A percentile compares a stretch with the other conserved stretches of the same genome.
Evolutionary conservation across 768 basidiomycete species (phyloP).

Genomic region (Macrolepiota albuminosa): DNA sequence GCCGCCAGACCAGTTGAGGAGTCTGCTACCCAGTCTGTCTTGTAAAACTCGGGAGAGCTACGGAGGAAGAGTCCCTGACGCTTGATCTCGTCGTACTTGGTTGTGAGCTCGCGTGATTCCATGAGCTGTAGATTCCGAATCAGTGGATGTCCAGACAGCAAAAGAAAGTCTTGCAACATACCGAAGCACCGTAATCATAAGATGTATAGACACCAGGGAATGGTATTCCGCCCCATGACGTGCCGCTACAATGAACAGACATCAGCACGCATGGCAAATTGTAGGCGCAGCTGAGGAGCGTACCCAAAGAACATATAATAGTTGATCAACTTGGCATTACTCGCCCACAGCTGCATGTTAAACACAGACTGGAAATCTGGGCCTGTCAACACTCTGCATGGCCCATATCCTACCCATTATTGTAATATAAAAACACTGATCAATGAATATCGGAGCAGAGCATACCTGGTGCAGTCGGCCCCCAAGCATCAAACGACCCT

Average conservation of each 20-base stretch:
- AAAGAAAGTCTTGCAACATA: conserved; percentile 10
- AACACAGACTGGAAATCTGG: conserved; percentile 77
- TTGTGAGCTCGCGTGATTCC: conserved; percentile 60
- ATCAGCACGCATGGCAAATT: neutral
- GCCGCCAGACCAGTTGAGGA: conserved; percentile 42
- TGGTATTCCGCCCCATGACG: conserved; percentile 80
- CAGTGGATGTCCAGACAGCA: neutral
- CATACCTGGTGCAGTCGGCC: conserved; percentile 61
- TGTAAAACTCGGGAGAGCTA: conserved; percentile 72
- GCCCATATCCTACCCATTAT: conserved; percentile 46
- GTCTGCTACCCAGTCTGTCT: conserved; percentile 72
- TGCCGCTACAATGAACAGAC: conserved; percentile 48
- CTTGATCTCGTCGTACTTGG: conserved; percentile 77
- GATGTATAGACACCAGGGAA: conserved; percentile 76
- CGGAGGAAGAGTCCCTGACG: conserved; percentile 74
- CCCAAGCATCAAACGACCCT: conserved; percentile 82
- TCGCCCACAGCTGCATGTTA: conserved; percentile 72
- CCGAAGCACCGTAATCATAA: conserved; percentile 77
- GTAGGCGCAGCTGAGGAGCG: conserved; percentile 3
- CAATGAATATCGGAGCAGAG: no score
- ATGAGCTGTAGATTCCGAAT: conserved; percentile 33
- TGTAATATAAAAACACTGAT: neutral
- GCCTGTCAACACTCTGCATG: conserved; percentile 64
- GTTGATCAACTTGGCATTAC: conserved; percentile 76
- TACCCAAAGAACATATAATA: conserved; percentile 87